phyloP scores from a whole-genome alignment of 148 eudicot genomes.

The Spergularia marina region DNA sequence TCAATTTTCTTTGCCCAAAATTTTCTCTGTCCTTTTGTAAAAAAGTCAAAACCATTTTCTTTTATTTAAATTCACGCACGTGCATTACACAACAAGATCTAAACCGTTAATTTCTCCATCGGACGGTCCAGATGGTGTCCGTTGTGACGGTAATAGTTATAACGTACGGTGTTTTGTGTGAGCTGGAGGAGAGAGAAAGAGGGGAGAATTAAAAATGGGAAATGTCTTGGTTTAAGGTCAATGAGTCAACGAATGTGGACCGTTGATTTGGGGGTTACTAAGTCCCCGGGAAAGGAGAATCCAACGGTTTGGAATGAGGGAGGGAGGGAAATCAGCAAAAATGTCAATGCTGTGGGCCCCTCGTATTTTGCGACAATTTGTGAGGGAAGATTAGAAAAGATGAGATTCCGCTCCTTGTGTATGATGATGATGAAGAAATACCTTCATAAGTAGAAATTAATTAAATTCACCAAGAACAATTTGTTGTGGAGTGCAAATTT shows the following conservation, averaged over 20 bases:
- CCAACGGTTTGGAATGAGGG: conserved; percentile 11
- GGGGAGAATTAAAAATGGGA: too few species aligned
- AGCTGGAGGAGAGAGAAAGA: not conserved
- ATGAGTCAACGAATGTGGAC: conserved; percentile 32
- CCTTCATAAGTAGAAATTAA: not conserved
- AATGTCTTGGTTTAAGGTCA: conserved; percentile 19
- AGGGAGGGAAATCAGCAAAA: conserved; percentile 5
- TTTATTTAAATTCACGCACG: not conserved
- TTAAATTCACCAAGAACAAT: not conserved
- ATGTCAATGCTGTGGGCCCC: conserved; percentile 29
- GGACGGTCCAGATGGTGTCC: not conserved
- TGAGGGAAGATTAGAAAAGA: not conserved
- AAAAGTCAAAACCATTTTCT: conserved; percentile 43
- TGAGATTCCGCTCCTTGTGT: not conserved
- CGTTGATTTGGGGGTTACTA: conserved; percentile 38
- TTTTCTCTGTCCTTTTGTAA: not conserved
- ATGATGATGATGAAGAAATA: not conserved
- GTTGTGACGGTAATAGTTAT: conserved; percentile 18
- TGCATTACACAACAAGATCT: not conserved
- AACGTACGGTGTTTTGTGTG: conserved; percentile 25
- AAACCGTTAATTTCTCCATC: not conserved
- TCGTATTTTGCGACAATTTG: conserved; percentile 7
- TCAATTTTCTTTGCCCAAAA: conserved; percentile 10
- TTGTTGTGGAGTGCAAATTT: not conserved
- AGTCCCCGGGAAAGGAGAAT: conserved; percentile 11